Evolutionary conservation across 352 stramenopile genomes (phyloP).

Genomic region (Pythium utonaiense): DNA sequence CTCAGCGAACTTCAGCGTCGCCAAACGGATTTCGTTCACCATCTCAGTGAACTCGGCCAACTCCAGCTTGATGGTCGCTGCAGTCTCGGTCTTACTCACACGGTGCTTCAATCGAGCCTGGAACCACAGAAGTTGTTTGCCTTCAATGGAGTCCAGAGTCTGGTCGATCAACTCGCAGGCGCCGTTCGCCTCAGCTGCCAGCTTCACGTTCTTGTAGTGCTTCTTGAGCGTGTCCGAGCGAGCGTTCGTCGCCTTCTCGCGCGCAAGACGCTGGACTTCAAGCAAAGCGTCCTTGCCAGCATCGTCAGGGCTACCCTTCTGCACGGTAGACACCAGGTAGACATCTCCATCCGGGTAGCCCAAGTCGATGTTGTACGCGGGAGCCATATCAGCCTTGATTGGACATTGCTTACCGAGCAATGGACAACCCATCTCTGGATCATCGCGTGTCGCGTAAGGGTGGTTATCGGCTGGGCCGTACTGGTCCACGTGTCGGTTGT

Average conservation of each 20-base stretch:
- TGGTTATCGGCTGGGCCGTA: slow-evolving; percentile 89
- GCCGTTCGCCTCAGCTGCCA: slow-evolving; percentile 80
- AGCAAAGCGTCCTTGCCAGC: slow-evolving; percentile 55
- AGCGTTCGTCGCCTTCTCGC: slow-evolving; percentile 68
- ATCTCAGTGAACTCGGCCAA: slow-evolving; percentile 76
- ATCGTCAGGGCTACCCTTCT: slow-evolving; percentile 72
- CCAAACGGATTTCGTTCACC: slow-evolving; percentile 78
- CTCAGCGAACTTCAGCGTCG: slow-evolving; percentile 76
- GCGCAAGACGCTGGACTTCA: slow-evolving; percentile 60
- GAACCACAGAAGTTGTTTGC: slow-evolving; percentile 70
- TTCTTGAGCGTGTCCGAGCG: slow-evolving; percentile 79
- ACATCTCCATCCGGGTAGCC: slow-evolving; percentile 79
- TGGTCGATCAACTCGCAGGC: slow-evolving; percentile 72
- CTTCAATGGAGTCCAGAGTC: slow-evolving; percentile 73
- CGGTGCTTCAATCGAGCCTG: slow-evolving; percentile 70
- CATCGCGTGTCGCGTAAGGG: slow-evolving; percentile 80
- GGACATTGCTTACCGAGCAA: slow-evolving; percentile 91
- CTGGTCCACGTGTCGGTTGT: slow-evolving; percentile 88
- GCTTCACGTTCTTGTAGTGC: slow-evolving; percentile 83
- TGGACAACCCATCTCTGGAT: slow-evolving; percentile 77
- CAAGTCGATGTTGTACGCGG: slow-evolving; percentile 74
- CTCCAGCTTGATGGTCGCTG: slow-evolving; percentile 85
- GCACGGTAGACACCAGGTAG: slow-evolving; percentile 69
- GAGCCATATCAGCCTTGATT: slow-evolving; percentile 79
- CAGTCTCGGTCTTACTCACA: slow-evolving; percentile 65